Conservation (phyloP, 2,329 filamentous ascomycete species). For the Dothistroma septosporum region DNA sequence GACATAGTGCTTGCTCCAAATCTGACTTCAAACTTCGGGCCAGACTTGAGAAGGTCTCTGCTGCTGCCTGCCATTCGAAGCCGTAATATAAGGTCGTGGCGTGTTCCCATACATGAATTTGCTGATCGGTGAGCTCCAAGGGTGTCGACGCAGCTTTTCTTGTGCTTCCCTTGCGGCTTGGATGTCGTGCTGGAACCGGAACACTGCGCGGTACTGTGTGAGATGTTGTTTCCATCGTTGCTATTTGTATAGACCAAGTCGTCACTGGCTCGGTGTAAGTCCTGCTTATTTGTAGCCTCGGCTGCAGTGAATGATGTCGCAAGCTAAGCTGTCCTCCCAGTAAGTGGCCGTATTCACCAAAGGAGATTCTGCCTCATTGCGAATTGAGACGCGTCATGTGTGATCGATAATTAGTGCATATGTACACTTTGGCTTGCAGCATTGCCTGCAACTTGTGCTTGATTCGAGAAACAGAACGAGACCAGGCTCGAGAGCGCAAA, state of each 20-base stretch:
- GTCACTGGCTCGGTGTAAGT: not conserved
- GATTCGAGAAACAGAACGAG: not conserved
- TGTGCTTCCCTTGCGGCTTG: not conserved
- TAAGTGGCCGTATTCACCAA: not conserved
- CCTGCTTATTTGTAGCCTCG: not conserved
- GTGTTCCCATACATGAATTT: conserved; percentile 35
- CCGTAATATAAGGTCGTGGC: conserved; percentile 31
- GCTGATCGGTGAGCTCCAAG: conserved; percentile 14
- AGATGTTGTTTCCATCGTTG: not conserved
- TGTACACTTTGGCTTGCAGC: not conserved
- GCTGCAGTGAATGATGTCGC: not conserved
- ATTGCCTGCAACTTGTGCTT: not conserved
- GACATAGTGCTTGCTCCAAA: conserved; percentile 20
- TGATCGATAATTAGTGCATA: not conserved
- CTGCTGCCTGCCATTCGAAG: conserved; percentile 34
- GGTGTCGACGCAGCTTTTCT: not conserved
- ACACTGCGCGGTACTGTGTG: not conserved
- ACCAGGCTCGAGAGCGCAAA: not conserved
- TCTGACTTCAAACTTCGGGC: conserved; percentile 16
- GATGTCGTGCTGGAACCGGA: conserved; percentile 3
- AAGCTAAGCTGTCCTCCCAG: not conserved
- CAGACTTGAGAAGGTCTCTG: conserved; percentile 26
- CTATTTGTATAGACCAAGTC: not conserved
- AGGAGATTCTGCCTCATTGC: not conserved
- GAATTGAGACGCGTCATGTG: not conserved